Evolutionary conservation across 106 monocot genomes (phyloP), one percentile per base, ranked within the genome.

Genomic region (Narthecium ossifragum): DNA sequence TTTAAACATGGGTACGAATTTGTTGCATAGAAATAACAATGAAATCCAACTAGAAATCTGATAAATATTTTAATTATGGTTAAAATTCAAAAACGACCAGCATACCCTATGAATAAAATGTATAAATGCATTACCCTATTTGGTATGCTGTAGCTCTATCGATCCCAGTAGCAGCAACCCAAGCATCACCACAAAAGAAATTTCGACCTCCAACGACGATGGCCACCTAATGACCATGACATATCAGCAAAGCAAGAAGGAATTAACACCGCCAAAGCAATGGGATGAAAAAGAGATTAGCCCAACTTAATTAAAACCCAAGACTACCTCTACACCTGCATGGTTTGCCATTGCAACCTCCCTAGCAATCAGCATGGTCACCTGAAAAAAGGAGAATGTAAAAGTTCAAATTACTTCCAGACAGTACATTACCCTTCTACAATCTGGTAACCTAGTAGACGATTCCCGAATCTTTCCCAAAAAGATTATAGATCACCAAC

Each of bases 201-300:
- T 98, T 98, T 66, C 84, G 84, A 39, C 98, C 87, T 60, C 98
- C 91, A 70, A 98, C 79, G 74, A 98, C 91, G 62, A 98, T 64
- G 36, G 98, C 91, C 48, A 91, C 87, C 98, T 98, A 58, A 50
- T 29, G 63, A 59, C 43, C 26, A 29, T 12, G 18, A 70, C 31
- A 51, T 31, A 43, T 15, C 26, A 63, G 30, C 45, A 23, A 43
- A 33, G 29, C 34, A 67, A 8, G n/a, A 7, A 9, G 17, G 25
- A 20, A 59, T 25, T 12, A 15, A 15, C 12, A 29, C 2, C 15
- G 2, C 26, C 27, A 8, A 29, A 34, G 55, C 5, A 33, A n/a
- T 5, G 6, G 22, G 28, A 11, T 20, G 0, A 5, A 3, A 4
- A 15, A 39, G 8, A 31, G 45, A 23, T 46, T 15, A 17, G 27